Evolutionary conservation across 306 rosid genomes (phyloP), one percentile per base, ranked within the genome.

Genomic region (Senna tora): DNA sequence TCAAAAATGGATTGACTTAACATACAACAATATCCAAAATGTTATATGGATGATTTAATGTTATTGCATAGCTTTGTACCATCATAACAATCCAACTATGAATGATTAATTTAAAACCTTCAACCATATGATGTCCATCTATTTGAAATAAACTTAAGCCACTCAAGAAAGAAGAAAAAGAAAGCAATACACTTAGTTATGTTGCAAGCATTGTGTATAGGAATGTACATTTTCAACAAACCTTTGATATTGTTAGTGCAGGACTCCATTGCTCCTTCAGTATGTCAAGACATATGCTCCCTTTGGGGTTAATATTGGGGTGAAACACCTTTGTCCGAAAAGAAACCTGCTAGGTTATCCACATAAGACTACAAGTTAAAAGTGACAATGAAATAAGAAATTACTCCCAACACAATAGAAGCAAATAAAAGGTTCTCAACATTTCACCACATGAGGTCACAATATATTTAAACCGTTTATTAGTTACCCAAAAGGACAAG

Each of bases 201-300:
- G 19, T 15, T 15, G 53, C 36, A 11, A 34, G 64, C 66, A 71
- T 28, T 9, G 25, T 62, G 20, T 16, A 8, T 43, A 39, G 43
- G 15, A 71, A 57, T 9, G 15, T 4, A 17, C 65, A 22, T 42
- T 19, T 21, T 14, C 15, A 58, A 59, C 28, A 59, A 61, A 87
- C 92, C 92, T 87, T 87, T 66, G 92, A 87, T 74, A 87, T 87
- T 71, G 92, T 87, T 9, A 87, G 77, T 53, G 92, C 92, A 73
- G 92, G 92, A 61, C 92, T 87, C 92, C 92, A 84, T 71, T 87
- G 92, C 68, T 87, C 89, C 81, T 87, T 87, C 78, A 87, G 64
- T 21, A 87, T 87, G 66, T 84, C 92, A 39, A 87, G 89, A 71
- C 92, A 87, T 77, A 87, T 87, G 84, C 92, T 87, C 17, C 92